Evolutionary conservation across 148 eudicot species (phyloP).

Genomic region (Linanthus parryae): DNA sequence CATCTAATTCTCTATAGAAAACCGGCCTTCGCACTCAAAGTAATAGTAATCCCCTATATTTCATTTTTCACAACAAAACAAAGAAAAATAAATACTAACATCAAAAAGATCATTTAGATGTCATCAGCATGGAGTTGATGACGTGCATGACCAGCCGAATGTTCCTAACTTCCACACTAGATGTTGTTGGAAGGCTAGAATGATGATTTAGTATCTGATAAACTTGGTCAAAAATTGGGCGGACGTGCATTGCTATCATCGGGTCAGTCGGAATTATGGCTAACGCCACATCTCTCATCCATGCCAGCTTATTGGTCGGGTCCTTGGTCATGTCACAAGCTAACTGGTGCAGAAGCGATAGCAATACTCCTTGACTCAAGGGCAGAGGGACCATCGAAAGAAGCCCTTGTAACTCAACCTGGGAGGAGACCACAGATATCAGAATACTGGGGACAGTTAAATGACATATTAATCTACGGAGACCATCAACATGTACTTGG

Average conservation of each 20-base stretch:
- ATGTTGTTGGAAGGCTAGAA: slow-evolving; percentile 50
- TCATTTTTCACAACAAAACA: too few relatives aligned
- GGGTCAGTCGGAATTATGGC: slow-evolving; percentile 71
- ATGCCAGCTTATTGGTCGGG: slow-evolving; percentile 47
- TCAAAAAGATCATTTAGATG: slow-evolving; percentile 70
- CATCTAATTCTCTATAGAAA: too few relatives aligned
- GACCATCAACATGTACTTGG: background rate
- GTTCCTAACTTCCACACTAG: slow-evolving; percentile 43
- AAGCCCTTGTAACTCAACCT: slow-evolving; percentile 74
- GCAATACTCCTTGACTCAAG: slow-evolving; percentile 84
- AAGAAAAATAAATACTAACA: too few relatives aligned
- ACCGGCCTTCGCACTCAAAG: too few relatives aligned
- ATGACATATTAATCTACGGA: background rate
- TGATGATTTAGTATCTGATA: slow-evolving; percentile 80
- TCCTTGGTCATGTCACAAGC: slow-evolving; percentile 79
- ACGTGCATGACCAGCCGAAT: slow-evolving; percentile 73
- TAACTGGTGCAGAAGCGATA: slow-evolving; percentile 89
- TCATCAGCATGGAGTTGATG: slow-evolving; percentile 80
- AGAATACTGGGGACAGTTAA: too few relatives aligned
- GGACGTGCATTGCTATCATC: slow-evolving; percentile 71
- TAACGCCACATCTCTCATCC: slow-evolving; percentile 83
- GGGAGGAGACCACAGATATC: background rate
- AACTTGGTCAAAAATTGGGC: slow-evolving; percentile 90
- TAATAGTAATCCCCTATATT: too few relatives aligned
- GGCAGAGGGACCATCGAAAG: slow-evolving; percentile 52